phyloP scores from a whole-genome alignment of 371 early-diverging fungal species.

The Parasitella parasitica region DNA sequence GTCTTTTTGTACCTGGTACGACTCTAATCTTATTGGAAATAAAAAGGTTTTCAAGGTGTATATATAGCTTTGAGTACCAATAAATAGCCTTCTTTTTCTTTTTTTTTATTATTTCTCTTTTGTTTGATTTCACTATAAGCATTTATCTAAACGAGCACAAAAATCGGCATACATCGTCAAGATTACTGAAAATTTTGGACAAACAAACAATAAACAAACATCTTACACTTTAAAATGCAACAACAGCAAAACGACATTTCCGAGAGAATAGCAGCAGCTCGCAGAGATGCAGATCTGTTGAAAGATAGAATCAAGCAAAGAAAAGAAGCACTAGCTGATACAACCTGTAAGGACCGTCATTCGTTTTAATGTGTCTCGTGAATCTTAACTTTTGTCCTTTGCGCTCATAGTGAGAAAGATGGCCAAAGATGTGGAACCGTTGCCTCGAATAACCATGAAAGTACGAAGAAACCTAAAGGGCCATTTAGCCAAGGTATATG shows the following conservation, averaged over 20 bases:
- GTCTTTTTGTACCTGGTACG: not conserved
- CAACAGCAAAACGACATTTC: constrained; percentile 63
- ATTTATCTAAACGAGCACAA: too few species aligned
- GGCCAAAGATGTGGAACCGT: constrained; percentile 69
- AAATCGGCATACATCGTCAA: too few species aligned
- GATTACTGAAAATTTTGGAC: too few species aligned
- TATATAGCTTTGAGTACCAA: too few species aligned
- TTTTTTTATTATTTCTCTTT: not conserved
- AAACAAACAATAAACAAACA: not conserved
- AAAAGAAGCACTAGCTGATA: constrained; percentile 90
- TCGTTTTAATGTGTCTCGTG: too few species aligned
- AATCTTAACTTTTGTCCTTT: not conserved
- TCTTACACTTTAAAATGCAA: not conserved
- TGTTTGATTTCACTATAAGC: not conserved
- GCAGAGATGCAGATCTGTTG: constrained; percentile 92
- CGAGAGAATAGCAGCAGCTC: constrained; percentile 88
- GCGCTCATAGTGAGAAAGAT: constrained; percentile 29
- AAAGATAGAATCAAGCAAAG: constrained; percentile 95
- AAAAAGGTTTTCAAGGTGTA: not conserved
- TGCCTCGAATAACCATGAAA: constrained; percentile 92
- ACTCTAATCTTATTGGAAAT: not conserved
- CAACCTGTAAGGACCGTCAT: constrained; percentile 93
- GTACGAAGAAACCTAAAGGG: constrained; percentile 94
- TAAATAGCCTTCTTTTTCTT: not conserved
- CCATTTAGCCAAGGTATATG: constrained; percentile 97